Percentiles rank a stretch among this genome's conserved stretches.
Conservation (phyloP, 2,329 filamentous ascomycete species). For the Aspergillus ochraceus region DNA sequence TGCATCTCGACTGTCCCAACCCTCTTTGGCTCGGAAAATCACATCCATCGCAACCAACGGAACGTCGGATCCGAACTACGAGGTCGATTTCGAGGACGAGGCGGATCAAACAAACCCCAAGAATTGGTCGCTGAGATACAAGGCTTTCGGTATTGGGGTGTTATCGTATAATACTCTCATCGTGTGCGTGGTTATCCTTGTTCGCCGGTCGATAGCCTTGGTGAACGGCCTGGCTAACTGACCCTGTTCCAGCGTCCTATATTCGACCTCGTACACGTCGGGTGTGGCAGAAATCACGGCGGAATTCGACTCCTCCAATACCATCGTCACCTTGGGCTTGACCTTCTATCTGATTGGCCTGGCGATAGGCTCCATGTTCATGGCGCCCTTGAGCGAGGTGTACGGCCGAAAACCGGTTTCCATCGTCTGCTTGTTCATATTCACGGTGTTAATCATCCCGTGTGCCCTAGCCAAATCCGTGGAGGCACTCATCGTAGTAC, state of each 20-base stretch:
- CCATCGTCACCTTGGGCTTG: slow-evolving; percentile 70
- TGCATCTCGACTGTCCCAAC: slow-evolving; percentile 29
- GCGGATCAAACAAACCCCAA: slow-evolving; percentile 64
- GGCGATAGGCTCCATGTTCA: slow-evolving; percentile 67
- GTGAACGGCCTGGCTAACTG: not conserved
- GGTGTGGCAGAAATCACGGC: slow-evolving; percentile 67
- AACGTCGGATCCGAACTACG: slow-evolving; percentile 61
- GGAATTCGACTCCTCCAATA: slow-evolving; percentile 62
- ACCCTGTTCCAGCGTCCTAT: slow-evolving; percentile 56
- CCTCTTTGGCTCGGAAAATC: slow-evolving; percentile 41
- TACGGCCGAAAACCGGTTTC: slow-evolving; percentile 60
- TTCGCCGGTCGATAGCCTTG: not conserved
- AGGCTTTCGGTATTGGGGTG: slow-evolving; percentile 54
- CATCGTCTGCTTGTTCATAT: slow-evolving; percentile 62
- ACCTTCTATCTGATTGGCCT: slow-evolving; percentile 78
- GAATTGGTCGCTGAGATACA: slow-evolving; percentile 66
- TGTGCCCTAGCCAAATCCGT: slow-evolving; percentile 69
- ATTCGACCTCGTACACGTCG: slow-evolving; percentile 77
- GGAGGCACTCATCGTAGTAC: slow-evolving; percentile 65
- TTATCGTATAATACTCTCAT: slow-evolving; percentile 60
- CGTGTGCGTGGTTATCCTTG: slow-evolving; percentile 41
- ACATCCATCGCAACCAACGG: slow-evolving; percentile 48
- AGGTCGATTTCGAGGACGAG: slow-evolving; percentile 69
- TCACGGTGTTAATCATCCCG: slow-evolving; percentile 69
- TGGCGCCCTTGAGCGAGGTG: slow-evolving; percentile 65